Base-by-base conservation (phyloP, 345 rosid genomes). In the Schrenkiella parvula region DNA sequence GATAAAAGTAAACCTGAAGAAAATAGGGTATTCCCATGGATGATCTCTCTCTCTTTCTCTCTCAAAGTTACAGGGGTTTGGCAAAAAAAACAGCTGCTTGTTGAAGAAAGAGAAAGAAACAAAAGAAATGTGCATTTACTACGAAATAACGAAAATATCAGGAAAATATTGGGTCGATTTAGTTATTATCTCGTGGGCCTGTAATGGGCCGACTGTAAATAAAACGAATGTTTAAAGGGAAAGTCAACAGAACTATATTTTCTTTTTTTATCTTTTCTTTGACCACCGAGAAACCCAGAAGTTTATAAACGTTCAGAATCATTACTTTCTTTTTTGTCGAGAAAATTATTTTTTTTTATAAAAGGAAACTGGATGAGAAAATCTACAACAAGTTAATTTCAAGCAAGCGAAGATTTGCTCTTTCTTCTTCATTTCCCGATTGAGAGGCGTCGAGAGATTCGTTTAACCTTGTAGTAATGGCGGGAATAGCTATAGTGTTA, bases 401-500 rank as follows among this genome's bases (percentile, higher is more conserved):
- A 21, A 37, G 8, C 41, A 46, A 48, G 41, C 43, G 50, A 44
- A 56, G 43, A 38, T 21, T 47, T 0, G 56, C 52, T 9, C 51
- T 46, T 21, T 42, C 69, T 18, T 64, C 57, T 15, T 28, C 6
- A 34, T 22, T 4, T 34, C 9, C 41, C 8, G 25, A 32, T 15
- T 51, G 70, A 41, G 18, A 68, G 42, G n/a, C 58, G 14, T 65
- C 14, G n/a, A n/a, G 48, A 68, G 64, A 54, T 18, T 68, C 35
- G 32, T 26, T 57, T 15, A 60, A 70, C 12, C 58, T 52, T 58
- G 35, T 47, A 66, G 68, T 77, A 66, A 95, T 95, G 99, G 90
- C 89, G 78, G 98, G 98, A 74, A 81, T 89, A 71, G 87, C 96
- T 9, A 53, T 91, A 73, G 68, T 88, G 28, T 78, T 88, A 66